Base-by-base conservation (phyloP, 176 grass and related monocot genomes). In the Aegilops sharonensis region DNA sequence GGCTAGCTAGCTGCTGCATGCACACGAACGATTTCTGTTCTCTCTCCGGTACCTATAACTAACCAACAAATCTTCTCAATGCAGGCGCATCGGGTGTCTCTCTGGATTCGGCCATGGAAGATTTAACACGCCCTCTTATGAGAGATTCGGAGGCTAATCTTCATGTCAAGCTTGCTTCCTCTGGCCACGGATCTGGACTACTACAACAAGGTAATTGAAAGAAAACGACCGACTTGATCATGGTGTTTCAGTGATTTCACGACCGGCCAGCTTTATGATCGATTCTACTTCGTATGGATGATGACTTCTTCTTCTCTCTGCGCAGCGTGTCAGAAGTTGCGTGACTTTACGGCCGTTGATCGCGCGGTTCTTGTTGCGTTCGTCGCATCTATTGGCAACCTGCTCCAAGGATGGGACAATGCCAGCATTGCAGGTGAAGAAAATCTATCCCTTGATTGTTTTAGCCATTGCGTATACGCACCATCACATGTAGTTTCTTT, bases 371-470 rank as follows among this genome's bases (percentile, higher is more conserved):
- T 89, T 0, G 48, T 81, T 42, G 89, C 83, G 3, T 69, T 81
- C 32, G 79, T 80, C 11, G 89, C 89, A 0, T 90, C 86, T 5
- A 87, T 91, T 5, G 89, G 89, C 5, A 91, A 91, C 34, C 30
- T 94, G 34, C 47, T 94, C 17, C 92, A 94, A n/a, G 92, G 92
- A 13, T 94, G 92, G 86, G 89, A 94, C 20, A 91, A 91, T 71
- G 89, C 89, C 7, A 89, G 83, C 56, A 94, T 94, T 32, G 86
- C 86, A 84, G 86, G 92, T 89, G 64, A 85, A 61, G 31, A 72
- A 56, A 29, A 8, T 5, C 11, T 1, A 10, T 76, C 21, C 10
- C 29, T 54, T 54, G 25, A 32, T 76, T 75, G 43, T 0, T 52
- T 54, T 54, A 18, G 0, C 50, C 50, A 54, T 54, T 18, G 15